phyloP scores from a whole-genome alignment of 2,329 filamentous ascomycete genomes.

The Eutypella sp. region DNA sequence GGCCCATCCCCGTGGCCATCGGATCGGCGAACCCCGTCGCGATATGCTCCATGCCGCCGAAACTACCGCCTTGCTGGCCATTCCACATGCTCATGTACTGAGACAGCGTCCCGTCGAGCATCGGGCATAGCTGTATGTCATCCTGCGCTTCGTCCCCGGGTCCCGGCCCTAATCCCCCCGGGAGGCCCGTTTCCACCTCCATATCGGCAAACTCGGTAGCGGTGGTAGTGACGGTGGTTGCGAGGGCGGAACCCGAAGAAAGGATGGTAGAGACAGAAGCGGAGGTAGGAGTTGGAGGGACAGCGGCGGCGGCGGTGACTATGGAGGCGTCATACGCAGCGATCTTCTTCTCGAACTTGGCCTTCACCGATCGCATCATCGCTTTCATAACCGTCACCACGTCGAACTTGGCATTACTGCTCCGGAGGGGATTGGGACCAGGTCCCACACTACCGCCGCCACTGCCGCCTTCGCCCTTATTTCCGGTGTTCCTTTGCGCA shows the following conservation, averaged over 20 bases:
- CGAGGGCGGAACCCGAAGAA: too few species aligned
- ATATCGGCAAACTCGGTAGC: too few species aligned
- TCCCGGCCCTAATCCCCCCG: conserved; percentile 13
- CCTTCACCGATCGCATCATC: conserved; percentile 40
- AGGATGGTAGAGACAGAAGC: too few species aligned
- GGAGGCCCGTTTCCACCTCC: too few species aligned
- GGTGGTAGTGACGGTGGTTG: too few species aligned
- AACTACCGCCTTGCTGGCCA: conserved; percentile 24
- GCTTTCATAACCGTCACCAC: conserved; percentile 37
- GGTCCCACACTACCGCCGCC: conserved; percentile 8
- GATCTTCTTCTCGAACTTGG: conserved; percentile 40
- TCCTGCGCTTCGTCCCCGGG: conserved; percentile 6
- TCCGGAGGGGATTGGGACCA: neutral
- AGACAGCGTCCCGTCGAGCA: conserved; percentile 48
- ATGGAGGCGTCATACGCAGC: conserved; percentile 25
- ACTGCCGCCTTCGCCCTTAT: conserved; percentile 7
- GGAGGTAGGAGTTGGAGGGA: neutral
- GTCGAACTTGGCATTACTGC: conserved; percentile 35
- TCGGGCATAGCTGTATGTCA: conserved; percentile 35
- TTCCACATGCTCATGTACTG: conserved; percentile 42
- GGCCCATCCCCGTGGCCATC: neutral
- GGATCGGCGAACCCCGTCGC: too few species aligned
- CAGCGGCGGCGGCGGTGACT: conserved; percentile 8
- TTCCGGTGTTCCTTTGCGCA: too few species aligned
- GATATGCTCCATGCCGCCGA: too few species aligned